Conservation (phyloP, 169 alveolate genomes). For the Cryptosporidium bovis region DNA sequence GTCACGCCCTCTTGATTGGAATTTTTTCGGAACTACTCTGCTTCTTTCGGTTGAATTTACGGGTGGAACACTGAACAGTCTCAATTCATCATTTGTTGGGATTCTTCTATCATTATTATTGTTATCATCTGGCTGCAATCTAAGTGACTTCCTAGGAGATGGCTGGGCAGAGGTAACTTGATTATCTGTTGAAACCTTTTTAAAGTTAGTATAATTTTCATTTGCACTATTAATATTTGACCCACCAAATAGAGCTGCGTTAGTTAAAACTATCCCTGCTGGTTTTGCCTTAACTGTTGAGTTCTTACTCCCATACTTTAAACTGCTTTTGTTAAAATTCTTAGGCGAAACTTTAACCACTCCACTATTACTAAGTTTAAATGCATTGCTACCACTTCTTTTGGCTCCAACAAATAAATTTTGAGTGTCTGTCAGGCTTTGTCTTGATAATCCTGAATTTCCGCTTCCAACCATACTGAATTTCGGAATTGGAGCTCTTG, state of each 20-base stretch:
- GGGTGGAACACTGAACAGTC: constrained; percentile 66
- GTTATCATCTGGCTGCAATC: constrained; percentile 44
- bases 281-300: too few species aligned
- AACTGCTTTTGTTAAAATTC: not conserved
- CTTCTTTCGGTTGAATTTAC: constrained; percentile 37
- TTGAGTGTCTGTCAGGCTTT: not conserved
- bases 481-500: constrained; percentile 72
- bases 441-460: constrained; percentile 15
- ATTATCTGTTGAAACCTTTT: constrained; percentile 49
- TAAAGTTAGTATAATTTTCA: not conserved
- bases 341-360: constrained; percentile 30
- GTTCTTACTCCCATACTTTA: not conserved
- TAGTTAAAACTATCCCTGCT: too few species aligned
- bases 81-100: constrained; percentile 67
- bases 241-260: not conserved
- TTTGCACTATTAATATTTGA: not conserved
- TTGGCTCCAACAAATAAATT: not conserved
- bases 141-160: constrained; percentile 66
- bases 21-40: not conserved
- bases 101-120: constrained; percentile 12
- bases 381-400: not conserved
- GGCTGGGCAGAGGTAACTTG: constrained; percentile 67
- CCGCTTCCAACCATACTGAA: not conserved
- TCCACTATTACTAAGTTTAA: not conserved
- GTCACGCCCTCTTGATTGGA: constrained; percentile 54